Percentiles rank a stretch among this genome's conserved stretches.
These are phyloP conservation scores for Suillus fuscotomentosus DNA, from an alignment of 768 basidiomycete species.

Conservation along the genomic window DNA sequence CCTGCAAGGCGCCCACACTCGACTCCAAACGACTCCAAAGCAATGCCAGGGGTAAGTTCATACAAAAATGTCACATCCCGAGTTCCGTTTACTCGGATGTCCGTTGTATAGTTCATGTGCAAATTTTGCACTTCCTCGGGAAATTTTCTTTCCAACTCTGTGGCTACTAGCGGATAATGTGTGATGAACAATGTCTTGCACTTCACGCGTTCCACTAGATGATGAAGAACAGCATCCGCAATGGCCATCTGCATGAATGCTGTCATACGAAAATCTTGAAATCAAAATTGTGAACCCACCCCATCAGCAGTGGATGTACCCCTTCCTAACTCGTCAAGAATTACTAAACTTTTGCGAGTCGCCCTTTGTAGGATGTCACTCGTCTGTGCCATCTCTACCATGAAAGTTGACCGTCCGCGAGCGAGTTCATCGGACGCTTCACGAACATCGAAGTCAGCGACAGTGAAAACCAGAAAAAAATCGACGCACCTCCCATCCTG, in stretches of 20 bases:
- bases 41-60: conserved; percentile 66
- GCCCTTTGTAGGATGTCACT: conserved; percentile 83
- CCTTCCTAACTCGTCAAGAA: conserved; percentile 87
- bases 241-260: conserved; percentile 68
- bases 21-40: conserved; percentile 85
- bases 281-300: conserved; percentile 30
- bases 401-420: conserved; percentile 89
- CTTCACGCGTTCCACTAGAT: conserved; percentile 55
- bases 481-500: conserved; percentile 76
- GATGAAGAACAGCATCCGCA: conserved; percentile 75
- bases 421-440: conserved; percentile 85
- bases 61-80: conserved; percentile 89
- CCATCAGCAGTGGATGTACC: conserved; percentile 96
- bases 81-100: conserved; percentile 65
- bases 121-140: conserved; percentile 66
- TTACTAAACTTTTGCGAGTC: conserved; percentile 75
- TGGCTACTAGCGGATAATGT: conserved; percentile 87
- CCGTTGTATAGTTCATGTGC: conserved; percentile 84
- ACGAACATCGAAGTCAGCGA: conserved; percentile 4
- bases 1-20: conserved; percentile 91
- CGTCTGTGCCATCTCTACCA: conserved; percentile 96
- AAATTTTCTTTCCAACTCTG: conserved; percentile 57
- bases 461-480: conserved; percentile 1
- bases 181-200: conserved; percentile 91
- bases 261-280: conserved; percentile 9